phyloP scores from a whole-genome alignment of 495 filamentous ascomycete genomes.

The Lasiosphaeris hirsuta region DNA sequence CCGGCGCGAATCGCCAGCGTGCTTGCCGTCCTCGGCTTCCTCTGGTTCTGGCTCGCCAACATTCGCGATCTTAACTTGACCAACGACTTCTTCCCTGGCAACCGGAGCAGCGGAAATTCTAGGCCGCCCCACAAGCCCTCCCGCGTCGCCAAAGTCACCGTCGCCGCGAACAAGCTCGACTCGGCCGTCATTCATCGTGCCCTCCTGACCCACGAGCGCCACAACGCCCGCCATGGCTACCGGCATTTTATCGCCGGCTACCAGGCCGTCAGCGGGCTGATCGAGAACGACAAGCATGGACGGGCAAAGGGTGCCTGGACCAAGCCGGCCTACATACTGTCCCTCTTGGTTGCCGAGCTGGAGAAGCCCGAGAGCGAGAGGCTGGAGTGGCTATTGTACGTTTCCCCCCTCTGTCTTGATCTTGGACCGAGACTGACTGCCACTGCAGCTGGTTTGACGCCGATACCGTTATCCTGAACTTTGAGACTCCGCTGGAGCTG shows the following conservation, averaged over 20 bases:
- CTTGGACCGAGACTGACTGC: not conserved
- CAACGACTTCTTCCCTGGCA: conserved; percentile 7
- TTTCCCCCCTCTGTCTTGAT: not conserved
- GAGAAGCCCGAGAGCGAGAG: conserved; percentile 45
- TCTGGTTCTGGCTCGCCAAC: conserved; percentile 15
- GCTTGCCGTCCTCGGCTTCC: conserved; percentile 12
- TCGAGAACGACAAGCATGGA: conserved; percentile 20
- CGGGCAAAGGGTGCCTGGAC: conserved; percentile 36
- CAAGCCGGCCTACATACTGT: conserved; percentile 49
- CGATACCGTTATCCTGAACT: conserved; percentile 53
- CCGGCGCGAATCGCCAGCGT: conserved; percentile 15
- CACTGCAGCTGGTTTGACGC: conserved; percentile 47
- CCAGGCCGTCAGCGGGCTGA: conserved; percentile 24
- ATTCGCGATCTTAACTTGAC: conserved; percentile 11
- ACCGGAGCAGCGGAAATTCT: not conserved
- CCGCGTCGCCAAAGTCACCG: conserved; percentile 23
- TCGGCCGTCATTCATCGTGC: conserved; percentile 23
- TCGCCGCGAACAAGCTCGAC: conserved; percentile 26
- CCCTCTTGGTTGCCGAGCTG: conserved; percentile 47
- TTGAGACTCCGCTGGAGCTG: conserved; percentile 46
- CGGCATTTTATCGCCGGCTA: conserved; percentile 22
- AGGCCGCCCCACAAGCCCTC: not conserved
- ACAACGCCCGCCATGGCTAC: conserved; percentile 26
- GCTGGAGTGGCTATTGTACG: conserved; percentile 51
- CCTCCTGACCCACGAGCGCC: conserved; percentile 19